Evolutionary conservation across 208 protist genomes (phyloP).

Genomic region (Trypanosoma avium): DNA sequence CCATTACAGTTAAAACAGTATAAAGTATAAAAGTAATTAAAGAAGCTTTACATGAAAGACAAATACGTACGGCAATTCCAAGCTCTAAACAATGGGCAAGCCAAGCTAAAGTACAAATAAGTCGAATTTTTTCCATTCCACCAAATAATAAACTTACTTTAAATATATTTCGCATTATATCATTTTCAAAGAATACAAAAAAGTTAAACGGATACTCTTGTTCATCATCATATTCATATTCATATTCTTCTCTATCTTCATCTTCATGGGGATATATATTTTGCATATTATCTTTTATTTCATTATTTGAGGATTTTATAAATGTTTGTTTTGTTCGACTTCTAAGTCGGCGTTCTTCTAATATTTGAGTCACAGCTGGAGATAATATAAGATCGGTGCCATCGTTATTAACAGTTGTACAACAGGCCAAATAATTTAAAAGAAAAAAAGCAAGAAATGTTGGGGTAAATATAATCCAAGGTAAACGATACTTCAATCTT

Average conservation of each 20-base stretch:
- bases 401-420: slow-evolving; percentile 27
- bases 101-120: slow-evolving; percentile 42
- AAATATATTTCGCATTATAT: slow-evolving; percentile 41
- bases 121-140: slow-evolving; percentile 36
- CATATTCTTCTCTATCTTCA: background rate
- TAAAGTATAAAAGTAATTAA: slow-evolving; percentile 28
- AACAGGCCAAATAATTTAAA: slow-evolving; percentile 61
- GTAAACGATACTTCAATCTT: slow-evolving; percentile 36
- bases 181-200: slow-evolving; percentile 42
- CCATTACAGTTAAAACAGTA: slow-evolving; percentile 37
- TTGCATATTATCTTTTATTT: too few relatives aligned
- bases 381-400: slow-evolving; percentile 37
- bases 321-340: too few relatives aligned
- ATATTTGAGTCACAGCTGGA: slow-evolving; percentile 30
- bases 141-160: slow-evolving; percentile 33
- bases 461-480: slow-evolving; percentile 38
- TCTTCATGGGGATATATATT: too few relatives aligned
- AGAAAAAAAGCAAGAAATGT: slow-evolving; percentile 41
- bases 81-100: slow-evolving; percentile 54
- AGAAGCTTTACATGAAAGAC: slow-evolving; percentile 37
- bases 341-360: too few relatives aligned
- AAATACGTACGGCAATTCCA: slow-evolving; percentile 50
- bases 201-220: background rate
- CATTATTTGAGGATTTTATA: too few relatives aligned
- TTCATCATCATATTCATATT: background rate